Base-by-base conservation (phyloP, 2,329 filamentous ascomycete genomes). In the Ceratocystis papillata region DNA sequence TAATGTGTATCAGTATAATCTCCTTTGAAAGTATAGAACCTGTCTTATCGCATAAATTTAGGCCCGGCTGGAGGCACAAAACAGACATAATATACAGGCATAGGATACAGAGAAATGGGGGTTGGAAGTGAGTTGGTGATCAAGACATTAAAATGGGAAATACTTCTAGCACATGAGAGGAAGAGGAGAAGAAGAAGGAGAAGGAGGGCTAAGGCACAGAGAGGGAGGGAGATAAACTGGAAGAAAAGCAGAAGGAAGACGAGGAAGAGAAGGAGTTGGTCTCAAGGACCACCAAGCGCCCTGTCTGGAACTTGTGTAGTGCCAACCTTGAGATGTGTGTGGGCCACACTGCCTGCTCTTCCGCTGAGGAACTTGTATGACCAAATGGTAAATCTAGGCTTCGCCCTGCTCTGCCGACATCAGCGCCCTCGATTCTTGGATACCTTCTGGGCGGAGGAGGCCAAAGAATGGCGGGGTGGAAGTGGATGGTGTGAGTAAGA, bases 261-360 rank as follows among this genome's bases (percentile, higher is more conserved):
- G 53, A 30, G 17, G 53, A 12, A 50, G 15, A 53, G 25, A 25
- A 53, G 48, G 48, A 53, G 20, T 25, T 59, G 53, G 17, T 30
- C 15, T 59, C 53, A 59, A 30, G 28, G 53, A n/a, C 25, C 53
- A 59, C 53, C 15, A 20, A 59, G 28, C 33, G 53, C 53, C 53
- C 53, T 33, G 53, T 59, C 25, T 59, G 53, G 53, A 59, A 59
- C 53, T 59, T 59, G 53, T 59, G 53, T 59, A 37, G 53, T 59
- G 53, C 28, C 53, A 59, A 59, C 53, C 53, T 59, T 30, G 53
- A 59, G n/a, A 20, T 59, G 6, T 17, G 53, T 33, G 53, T 59
- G 53, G 53, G 28, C 53, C 17, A 17, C 12, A 17, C 12, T 59
- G 53, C 28, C 33, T 37, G n/a, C n/a, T n/a, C 53, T 59, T 33